A percentile compares a stretch with the other conserved stretches of the same genome.
Evolutionary conservation across 768 basidiomycete species (phyloP).

Genomic region (Hortiboletus campestris): DNA sequence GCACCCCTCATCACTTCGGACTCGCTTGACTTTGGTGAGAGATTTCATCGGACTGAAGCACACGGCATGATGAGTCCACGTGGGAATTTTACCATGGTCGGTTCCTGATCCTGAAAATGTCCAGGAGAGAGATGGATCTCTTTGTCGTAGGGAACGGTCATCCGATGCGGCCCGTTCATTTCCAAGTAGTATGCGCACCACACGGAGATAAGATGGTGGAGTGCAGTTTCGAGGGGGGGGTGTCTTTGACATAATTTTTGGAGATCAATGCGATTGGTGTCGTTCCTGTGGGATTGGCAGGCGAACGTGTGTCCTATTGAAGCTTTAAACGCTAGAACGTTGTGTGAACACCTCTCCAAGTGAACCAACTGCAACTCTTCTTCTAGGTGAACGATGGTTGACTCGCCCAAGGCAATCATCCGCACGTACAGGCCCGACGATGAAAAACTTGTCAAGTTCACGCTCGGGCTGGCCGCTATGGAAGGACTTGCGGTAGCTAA

Average conservation of each 20-base stretch:
- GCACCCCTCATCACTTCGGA: no score
- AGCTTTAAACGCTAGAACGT: neutral
- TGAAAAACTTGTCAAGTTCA: slow-evolving; percentile 60
- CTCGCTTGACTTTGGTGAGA: no score
- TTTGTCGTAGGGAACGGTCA: no score
- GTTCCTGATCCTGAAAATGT: no score
- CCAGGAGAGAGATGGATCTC: no score
- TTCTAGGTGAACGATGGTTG: slow-evolving; percentile 35
- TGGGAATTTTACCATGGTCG: no score
- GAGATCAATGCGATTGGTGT: neutral
- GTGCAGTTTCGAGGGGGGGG: neutral
- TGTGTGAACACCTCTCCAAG: neutral
- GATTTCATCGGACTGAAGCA: no score
- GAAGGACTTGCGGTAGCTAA: slow-evolving; percentile 70
- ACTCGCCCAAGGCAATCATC: slow-evolving; percentile 47
- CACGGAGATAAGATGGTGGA: neutral
- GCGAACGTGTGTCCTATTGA: slow-evolving; percentile 8
- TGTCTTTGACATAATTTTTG: neutral
- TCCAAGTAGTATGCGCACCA: neutral
- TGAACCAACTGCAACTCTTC: neutral
- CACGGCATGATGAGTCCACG: no score
- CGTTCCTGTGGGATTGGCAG: neutral
- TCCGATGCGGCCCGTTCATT: no score
- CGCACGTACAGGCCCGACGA: slow-evolving; percentile 52
- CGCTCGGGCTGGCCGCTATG: slow-evolving; percentile 63